A percentile compares a stretch with the other conserved stretches of the same genome.
These are phyloP conservation scores for Coprinopsis sp. DNA, from an alignment of 768 basidiomycete genomes.

Conservation along the genomic window DNA sequence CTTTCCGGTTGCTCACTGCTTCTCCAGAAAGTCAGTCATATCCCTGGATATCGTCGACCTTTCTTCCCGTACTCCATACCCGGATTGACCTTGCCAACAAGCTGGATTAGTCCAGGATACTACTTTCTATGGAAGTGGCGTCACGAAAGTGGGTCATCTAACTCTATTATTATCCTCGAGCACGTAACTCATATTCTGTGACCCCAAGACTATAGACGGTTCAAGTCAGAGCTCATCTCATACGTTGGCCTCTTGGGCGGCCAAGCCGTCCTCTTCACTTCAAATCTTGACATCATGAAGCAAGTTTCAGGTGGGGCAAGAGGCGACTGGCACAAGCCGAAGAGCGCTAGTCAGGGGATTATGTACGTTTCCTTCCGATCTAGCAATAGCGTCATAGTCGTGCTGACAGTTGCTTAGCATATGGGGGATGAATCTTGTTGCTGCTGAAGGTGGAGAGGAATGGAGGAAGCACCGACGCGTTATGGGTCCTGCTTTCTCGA, in stretches of 20 bases:
- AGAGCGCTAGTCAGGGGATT: conserved; percentile 24
- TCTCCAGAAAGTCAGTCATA: conserved; percentile 28
- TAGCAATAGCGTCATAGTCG: neutral
- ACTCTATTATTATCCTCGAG: neutral
- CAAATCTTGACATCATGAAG: conserved; percentile 43
- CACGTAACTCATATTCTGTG: neutral
- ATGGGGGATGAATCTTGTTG: conserved; percentile 45
- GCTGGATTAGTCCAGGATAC: conserved; percentile 40
- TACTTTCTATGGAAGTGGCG: conserved; percentile 34
- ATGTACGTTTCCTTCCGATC: conserved; percentile 23
- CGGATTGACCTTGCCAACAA: conserved; percentile 33
- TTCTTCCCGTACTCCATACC: conserved; percentile 37
- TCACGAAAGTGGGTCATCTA: conserved; percentile 23
- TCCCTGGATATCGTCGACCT: conserved; percentile 37
- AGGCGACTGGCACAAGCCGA: conserved; percentile 37
- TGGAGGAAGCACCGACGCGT: conserved; percentile 45
- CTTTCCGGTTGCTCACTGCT: neutral
- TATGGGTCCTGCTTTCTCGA: conserved; percentile 41
- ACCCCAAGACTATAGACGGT: conserved; percentile 32
- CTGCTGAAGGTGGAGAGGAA: conserved; percentile 33
- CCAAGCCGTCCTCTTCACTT: conserved; percentile 33
- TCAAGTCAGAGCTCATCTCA: conserved; percentile 35
- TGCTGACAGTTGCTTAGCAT: conserved; percentile 21
- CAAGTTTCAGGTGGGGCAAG: conserved; percentile 39
- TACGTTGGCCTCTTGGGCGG: conserved; percentile 37